Base-by-base conservation (phyloP, 495 filamentous ascomycete species). In the Tuber umbilicatum region DNA sequence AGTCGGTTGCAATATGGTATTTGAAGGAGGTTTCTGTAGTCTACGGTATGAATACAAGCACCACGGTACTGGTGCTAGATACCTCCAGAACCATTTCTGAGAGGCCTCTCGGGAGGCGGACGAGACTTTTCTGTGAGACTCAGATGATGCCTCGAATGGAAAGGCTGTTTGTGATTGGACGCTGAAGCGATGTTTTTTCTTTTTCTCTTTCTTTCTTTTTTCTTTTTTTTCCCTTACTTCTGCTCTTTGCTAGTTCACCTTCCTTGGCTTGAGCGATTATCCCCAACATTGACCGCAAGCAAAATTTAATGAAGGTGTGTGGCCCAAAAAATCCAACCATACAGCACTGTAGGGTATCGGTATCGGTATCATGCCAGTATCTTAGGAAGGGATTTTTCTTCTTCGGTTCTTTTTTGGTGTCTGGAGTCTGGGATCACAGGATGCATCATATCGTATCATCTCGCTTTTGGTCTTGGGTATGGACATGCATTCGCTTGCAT, bases 381-480 rank as follows among this genome's bases (percentile, higher is more conserved):
- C n/a, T 64, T 64, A 16, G 55, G 55, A 64, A 35, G 27, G 27
- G 27, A 35, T 35, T 64, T 17, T 64, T 17, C 31, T 64, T 64
- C 55, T 35, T 5, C 14, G 12, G 23, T 27, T 12, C 23, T 27
- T 27, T 14, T n/a, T 27, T 64, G 55, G 55, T 16, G 55, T 35
- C 55, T 19, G 27, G 55, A 27, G 31, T 14, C n/a, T 0, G n/a
- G n/a, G n/a, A n/a, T n/a, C n/a, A n/a, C 7, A 3, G n/a, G 10
- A 60, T 10, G 50, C n/a, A 64, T 64, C 55, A 64, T 64, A 64
- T 35, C 12, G 27, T 64, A 64, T 64, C 55, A 64, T 64, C 55
- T 35, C 5, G 27, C 31, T 64, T 64, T 35, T 64, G 27, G 55
- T 27, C 55, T 31, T 64, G 55, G 55, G 10, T 16, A 12, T 64